Conservation (phyloP, 495 filamentous ascomycete species). For the Aspergillus leporis region DNA sequence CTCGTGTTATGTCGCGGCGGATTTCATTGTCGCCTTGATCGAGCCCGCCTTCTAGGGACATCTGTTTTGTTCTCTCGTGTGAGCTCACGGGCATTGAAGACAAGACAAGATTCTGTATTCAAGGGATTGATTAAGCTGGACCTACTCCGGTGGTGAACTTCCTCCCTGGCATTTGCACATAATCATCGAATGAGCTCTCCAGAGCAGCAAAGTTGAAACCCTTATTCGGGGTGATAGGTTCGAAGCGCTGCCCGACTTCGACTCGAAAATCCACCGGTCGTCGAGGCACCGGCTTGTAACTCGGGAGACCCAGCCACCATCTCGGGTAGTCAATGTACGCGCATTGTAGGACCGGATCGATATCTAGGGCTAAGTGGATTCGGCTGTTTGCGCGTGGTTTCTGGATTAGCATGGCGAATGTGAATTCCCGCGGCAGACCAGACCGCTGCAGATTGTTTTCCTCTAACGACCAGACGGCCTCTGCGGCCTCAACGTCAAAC, state of each 20-base stretch:
- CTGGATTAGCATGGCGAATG: constrained; percentile 53
- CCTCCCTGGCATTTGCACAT: constrained; percentile 44
- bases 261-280: constrained; percentile 34
- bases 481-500: constrained; percentile 45
- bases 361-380: constrained; percentile 33
- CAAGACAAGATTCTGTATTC: background rate
- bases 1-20: constrained; percentile 12
- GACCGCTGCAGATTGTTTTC: constrained; percentile 52
- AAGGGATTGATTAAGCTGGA: no score
- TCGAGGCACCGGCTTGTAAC: constrained; percentile 31
- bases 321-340: constrained; percentile 35
- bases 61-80: background rate
- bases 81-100: background rate
- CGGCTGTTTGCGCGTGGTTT: constrained; percentile 36
- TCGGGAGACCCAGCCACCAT: constrained; percentile 29
- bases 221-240: constrained; percentile 24
- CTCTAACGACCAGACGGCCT: constrained; percentile 53
- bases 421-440: constrained; percentile 56
- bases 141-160: constrained; percentile 33
- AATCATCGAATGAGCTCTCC: constrained; percentile 42
- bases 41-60: constrained; percentile 7
- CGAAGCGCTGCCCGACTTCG: constrained; percentile 43
- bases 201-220: constrained; percentile 46
- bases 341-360: constrained; percentile 42
- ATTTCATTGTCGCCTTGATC: constrained; percentile 13